Conservation (phyloP, 148 eudicot genomes). For the Arctostaphylos glauca region DNA sequence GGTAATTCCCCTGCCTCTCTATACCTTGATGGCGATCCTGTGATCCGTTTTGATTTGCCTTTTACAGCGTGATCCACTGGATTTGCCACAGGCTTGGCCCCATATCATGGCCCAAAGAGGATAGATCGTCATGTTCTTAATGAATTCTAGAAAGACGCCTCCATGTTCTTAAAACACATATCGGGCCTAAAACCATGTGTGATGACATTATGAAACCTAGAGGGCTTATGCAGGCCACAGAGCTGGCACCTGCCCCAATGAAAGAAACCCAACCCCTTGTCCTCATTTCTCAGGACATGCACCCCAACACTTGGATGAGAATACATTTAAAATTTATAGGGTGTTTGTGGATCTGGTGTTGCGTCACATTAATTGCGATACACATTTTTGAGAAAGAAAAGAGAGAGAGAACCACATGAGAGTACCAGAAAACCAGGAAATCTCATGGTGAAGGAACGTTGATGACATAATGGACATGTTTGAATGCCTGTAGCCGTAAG, state of each 20-base stretch:
- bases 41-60: neutral
- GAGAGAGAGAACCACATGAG: neutral
- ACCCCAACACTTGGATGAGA: neutral
- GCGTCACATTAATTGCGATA: neutral
- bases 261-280: neutral
- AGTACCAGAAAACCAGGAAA: neutral
- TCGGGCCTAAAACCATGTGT: neutral
- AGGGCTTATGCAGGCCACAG: neutral
- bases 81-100: neutral
- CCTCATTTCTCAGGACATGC: neutral
- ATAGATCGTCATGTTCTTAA: neutral
- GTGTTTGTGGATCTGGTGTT: neutral
- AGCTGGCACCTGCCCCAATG: neutral
- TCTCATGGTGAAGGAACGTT: neutral
- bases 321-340: neutral
- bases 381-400: neutral
- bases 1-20: neutral
- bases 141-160: neutral
- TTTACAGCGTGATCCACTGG: neutral
- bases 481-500: neutral
- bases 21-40: neutral
- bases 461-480: neutral
- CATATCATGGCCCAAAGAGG: neutral
- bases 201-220: neutral
- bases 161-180: neutral